Conservation (phyloP, 2,329 filamentous ascomycete genomes). For the Botrytis medusae region DNA sequence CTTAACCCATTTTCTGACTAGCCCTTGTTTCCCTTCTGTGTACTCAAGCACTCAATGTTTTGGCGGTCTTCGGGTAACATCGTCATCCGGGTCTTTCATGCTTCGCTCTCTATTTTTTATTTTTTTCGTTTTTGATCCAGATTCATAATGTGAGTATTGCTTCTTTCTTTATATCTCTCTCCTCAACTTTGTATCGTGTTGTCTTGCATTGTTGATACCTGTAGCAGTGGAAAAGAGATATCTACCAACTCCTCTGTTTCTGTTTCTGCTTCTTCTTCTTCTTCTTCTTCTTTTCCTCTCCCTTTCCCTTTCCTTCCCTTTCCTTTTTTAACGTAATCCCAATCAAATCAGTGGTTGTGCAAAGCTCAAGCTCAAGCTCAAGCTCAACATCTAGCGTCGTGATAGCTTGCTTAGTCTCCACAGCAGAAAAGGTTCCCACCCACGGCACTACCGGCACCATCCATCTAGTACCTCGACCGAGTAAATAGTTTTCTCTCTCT, state of each 20-base stretch:
- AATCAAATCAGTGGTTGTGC: background rate
- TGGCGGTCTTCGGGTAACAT: background rate
- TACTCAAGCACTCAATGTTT: background rate
- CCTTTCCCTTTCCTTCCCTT: background rate
- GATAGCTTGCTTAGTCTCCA: background rate
- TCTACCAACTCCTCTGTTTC: background rate
- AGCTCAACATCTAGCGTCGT: background rate
- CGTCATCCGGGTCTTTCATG: constrained; percentile 1
- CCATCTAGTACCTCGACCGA: background rate
- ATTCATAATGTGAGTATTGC: background rate
- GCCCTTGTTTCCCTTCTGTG: background rate
- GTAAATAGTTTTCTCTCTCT: background rate
- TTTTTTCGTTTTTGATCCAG: background rate
- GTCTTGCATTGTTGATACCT: background rate
- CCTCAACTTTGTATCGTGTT: background rate
- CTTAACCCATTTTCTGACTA: background rate
- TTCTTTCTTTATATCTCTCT: background rate
- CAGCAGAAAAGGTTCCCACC: background rate
- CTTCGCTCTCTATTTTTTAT: background rate
- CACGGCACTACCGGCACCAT: background rate
- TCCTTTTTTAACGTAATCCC: background rate
- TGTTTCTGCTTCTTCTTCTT: too few species aligned
- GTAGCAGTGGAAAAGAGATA: background rate
- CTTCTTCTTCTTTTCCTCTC: too few species aligned
- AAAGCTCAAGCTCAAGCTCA: background rate